Percentiles rank a stretch among this genome's conserved stretches.
Conservation (phyloP, 306 rosid genomes). For the Comarum palustre region DNA sequence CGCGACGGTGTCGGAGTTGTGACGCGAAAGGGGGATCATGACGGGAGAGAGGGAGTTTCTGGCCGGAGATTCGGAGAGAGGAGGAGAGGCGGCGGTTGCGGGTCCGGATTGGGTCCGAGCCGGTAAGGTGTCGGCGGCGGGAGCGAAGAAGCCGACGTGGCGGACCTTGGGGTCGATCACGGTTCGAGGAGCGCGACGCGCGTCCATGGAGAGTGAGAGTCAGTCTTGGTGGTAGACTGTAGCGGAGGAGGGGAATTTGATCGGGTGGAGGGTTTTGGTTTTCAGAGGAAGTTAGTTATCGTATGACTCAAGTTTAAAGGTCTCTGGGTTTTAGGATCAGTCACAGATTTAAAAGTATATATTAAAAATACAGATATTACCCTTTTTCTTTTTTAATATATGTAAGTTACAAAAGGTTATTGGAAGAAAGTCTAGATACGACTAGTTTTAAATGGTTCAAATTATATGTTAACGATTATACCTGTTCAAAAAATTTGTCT, state of each 20-base stretch:
- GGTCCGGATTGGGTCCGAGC: conserved; percentile 46
- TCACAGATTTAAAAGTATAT: neutral
- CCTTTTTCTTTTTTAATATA: too few relatives aligned
- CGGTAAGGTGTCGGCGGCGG: conserved; percentile 40
- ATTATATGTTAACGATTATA: too few relatives aligned
- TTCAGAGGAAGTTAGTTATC: neutral
- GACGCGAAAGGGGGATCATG: conserved; percentile 65
- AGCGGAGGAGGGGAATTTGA: neutral
- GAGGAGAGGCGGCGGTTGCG: conserved; percentile 17
- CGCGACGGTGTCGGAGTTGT: conserved; percentile 35
- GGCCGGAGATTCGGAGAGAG: conserved; percentile 35
- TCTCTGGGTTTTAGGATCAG: neutral
- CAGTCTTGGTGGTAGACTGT: conserved; percentile 3
- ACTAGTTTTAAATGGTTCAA: too few relatives aligned
- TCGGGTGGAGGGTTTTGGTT: neutral
- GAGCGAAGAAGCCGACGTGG: conserved; percentile 68
- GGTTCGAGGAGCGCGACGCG: conserved; percentile 50
- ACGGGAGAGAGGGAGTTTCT: conserved; percentile 64
- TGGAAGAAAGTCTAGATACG: too few relatives aligned
- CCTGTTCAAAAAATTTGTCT: too few relatives aligned
- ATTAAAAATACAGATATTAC: too few relatives aligned
- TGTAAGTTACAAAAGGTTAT: too few relatives aligned
- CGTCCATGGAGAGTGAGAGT: conserved; percentile 48
- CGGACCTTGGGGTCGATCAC: conserved; percentile 64
- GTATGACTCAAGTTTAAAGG: neutral